Conservation (phyloP, 2,329 filamentous ascomycete species). For the Apiospora arundinis region DNA sequence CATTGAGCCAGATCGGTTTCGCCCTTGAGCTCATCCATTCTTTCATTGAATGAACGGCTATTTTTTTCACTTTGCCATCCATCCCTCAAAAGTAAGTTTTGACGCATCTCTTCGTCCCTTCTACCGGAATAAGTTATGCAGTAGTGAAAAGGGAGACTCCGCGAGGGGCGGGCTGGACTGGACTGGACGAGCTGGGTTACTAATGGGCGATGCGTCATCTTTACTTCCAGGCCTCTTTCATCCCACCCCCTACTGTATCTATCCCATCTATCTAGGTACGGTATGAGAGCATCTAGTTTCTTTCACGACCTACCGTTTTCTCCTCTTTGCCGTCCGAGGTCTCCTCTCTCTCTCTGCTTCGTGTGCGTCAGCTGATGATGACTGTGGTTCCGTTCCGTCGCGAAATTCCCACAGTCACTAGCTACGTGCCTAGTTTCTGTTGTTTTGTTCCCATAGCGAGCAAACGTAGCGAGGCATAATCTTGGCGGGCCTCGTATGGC, state of each 20-base stretch:
- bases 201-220: slow-evolving; percentile 1
- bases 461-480: background rate
- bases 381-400: background rate
- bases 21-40: too few species aligned
- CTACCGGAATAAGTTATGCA: background rate
- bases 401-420: too few species aligned
- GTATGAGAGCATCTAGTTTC: background rate
- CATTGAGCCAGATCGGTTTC: too few species aligned
- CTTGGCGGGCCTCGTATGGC: background rate
- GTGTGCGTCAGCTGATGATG: background rate
- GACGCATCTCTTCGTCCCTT: slow-evolving; percentile 7
- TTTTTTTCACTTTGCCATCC: background rate
- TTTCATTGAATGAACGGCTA: background rate
- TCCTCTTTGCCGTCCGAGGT: background rate
- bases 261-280: too few species aligned
- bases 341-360: too few species aligned
- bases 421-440: too few species aligned
- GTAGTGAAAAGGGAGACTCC: background rate
- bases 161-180: background rate
- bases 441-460: background rate
- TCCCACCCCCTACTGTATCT: background rate
- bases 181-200: background rate
- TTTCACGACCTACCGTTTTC: background rate
- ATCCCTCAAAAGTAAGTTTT: background rate
- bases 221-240: background rate